Evolutionary conservation across 352 stramenopile species (phyloP).

Genomic region (Phytophthora brassicae): DNA sequence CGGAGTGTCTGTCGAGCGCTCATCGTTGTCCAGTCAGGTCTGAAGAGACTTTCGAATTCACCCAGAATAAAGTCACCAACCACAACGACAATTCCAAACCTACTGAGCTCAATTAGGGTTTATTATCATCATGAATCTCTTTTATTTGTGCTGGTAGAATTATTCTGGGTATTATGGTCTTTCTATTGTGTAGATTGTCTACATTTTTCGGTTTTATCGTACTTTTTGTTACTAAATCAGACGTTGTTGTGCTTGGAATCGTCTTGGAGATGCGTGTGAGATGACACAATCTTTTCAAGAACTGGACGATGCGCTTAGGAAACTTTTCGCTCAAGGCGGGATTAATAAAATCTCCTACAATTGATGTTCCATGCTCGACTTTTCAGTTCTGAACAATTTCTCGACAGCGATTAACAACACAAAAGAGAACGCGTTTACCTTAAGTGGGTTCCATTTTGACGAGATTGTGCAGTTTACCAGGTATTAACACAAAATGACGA

Average conservation of each 20-base stretch:
- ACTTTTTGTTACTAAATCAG: slow-evolving; percentile 51
- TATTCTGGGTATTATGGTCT: slow-evolving; percentile 44
- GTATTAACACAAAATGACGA: slow-evolving; percentile 16
- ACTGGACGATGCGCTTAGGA: slow-evolving; percentile 59
- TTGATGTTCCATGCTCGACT: slow-evolving; percentile 48
- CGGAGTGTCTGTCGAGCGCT: slow-evolving; percentile 2
- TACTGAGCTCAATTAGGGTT: slow-evolving; percentile 36
- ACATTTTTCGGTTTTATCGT: slow-evolving; percentile 63
- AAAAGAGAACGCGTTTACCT: slow-evolving; percentile 29
- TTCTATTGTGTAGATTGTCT: slow-evolving; percentile 74
- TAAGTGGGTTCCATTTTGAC: slow-evolving; percentile 22
- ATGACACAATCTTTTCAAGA: slow-evolving; percentile 43
- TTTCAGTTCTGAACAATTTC: slow-evolving; percentile 48
- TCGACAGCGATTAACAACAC: slow-evolving; percentile 25
- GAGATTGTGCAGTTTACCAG: slow-evolving; percentile 34
- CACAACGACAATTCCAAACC: slow-evolving; percentile 39
- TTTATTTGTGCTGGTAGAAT: slow-evolving; percentile 47
- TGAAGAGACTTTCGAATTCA: slow-evolving; percentile 36
- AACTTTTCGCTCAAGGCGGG: slow-evolving; percentile 49
- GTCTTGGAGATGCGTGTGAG: slow-evolving; percentile 61
- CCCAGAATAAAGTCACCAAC: slow-evolving; percentile 30
- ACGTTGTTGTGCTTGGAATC: slow-evolving; percentile 57
- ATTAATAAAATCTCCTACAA: slow-evolving; percentile 51
- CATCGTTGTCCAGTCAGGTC: slow-evolving; percentile 38
- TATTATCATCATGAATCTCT: slow-evolving; percentile 52